Evolutionary conservation across 2,329 filamentous ascomycete species (phyloP), one percentile per base, ranked within the genome.

Genomic region (Lachnellula suecica): DNA sequence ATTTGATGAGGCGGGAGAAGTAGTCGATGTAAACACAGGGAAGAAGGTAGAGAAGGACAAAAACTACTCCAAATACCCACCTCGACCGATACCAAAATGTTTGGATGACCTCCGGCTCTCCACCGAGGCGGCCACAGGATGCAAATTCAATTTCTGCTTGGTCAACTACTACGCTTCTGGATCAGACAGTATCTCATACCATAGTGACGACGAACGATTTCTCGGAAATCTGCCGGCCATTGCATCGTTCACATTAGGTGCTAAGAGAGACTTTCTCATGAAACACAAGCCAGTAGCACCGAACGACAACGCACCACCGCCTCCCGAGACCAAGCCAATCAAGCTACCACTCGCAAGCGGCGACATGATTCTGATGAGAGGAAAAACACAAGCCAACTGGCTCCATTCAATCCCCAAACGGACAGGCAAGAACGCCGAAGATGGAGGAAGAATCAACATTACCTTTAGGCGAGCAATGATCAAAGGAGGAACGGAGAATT

Each of bases 81-180:
- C 89, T 0, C 79, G 88, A 0, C 89, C 88, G 1, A 80, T 92
- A 1, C 89, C 89, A 0, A 71, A 79, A 49, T 91, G 87, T 61
- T 77, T 93, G 0, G 81, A 89, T 35, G 68, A 76, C 5, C 75
- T 93, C 7, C 79, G 84, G 9, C 71, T 69, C 29, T 75, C 82
- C 9, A 83, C 87, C 1, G 87, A 93, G 68, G 75, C 77, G 4
- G 80, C 82, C 0, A 89, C 86, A 1, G 78, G 77, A n/a, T 81
- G 81, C 62, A 77, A 65, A 1, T 93, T 87, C 71, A 93, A 93
- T 66, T 90, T 92, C 66, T 88, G 85, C 54, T 77, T 93, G 1
- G 87, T 93, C 4, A 93, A 93, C 64, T 93, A 93, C 71, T 93
- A 93, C 65, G 85, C 85, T n/a, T 81, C 80, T 3, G 88, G 89